Evolutionary conservation across 1,284 basidiomycete species (phyloP).

Genomic region (Lignosus rhinocerotis): DNA sequence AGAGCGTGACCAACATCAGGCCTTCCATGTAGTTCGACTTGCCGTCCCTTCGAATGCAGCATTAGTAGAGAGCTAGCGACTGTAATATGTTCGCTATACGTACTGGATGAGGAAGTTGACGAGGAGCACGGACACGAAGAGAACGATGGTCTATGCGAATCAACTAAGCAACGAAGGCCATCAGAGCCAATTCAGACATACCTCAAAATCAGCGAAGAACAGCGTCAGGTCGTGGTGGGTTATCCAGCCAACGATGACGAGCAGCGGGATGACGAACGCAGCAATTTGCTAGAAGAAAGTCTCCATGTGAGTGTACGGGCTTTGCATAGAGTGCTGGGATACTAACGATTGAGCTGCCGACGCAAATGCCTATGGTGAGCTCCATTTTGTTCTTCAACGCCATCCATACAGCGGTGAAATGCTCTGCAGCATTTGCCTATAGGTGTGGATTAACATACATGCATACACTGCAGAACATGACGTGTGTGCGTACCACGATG

Average conservation of each 20-base stretch:
- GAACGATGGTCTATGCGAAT: conserved; percentile 66
- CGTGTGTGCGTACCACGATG: conserved; percentile 55
- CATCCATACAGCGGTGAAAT: conserved; percentile 88
- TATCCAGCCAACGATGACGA: conserved; percentile 85
- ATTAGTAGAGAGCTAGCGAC: background rate
- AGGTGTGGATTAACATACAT: background rate
- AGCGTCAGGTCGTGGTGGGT: conserved; percentile 80
- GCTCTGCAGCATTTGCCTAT: conserved; percentile 78
- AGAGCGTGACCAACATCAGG: conserved; percentile 51
- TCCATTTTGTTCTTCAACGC: conserved; percentile 88
- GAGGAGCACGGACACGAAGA: conserved; percentile 85
- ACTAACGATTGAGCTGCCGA: conserved; percentile 86
- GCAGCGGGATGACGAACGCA: conserved; percentile 81
- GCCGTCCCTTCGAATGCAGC: conserved; percentile 54
- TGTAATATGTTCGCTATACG: conserved; percentile 29
- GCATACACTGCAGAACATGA: background rate
- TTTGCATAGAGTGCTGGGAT: background rate
- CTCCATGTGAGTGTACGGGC: background rate
- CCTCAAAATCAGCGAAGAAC: conserved; percentile 82
- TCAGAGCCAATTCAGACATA: conserved; percentile 27
- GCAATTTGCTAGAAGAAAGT: conserved; percentile 72
- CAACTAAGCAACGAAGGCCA: background rate
- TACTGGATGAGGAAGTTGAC: conserved; percentile 79
- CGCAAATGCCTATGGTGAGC: conserved; percentile 84
- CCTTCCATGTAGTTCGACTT: conserved; percentile 90